Conservation (phyloP, 352 stramenopile genomes). For the Phytophthora hybrid region DNA sequence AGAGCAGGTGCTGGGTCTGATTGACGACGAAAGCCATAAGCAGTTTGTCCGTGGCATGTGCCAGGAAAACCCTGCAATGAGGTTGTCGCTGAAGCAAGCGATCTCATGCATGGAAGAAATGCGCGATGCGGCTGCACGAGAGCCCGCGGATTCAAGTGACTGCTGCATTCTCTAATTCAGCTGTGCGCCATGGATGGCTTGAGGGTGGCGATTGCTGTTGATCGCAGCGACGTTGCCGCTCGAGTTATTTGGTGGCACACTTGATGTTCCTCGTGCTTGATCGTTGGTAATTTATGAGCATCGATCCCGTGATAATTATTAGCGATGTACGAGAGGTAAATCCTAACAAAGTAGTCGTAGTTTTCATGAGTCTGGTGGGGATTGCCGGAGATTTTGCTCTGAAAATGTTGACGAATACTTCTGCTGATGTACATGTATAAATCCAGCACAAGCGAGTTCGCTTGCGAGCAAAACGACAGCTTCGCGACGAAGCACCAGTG, state of each 20-base stretch:
- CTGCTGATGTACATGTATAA: too few species aligned
- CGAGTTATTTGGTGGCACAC: not conserved
- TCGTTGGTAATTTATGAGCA: not conserved
- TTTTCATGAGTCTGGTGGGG: too few species aligned
- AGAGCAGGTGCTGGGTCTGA: constrained; percentile 2
- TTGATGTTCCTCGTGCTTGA: not conserved
- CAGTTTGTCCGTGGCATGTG: constrained; percentile 30
- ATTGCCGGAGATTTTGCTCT: too few species aligned
- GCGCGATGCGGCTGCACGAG: constrained; percentile 7
- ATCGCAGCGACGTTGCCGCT: not conserved
- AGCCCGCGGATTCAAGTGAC: constrained; percentile 24
- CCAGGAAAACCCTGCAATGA: constrained; percentile 15
- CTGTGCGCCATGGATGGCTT: not conserved
- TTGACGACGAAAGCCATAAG: constrained; percentile 9
- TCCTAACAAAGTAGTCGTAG: too few species aligned
- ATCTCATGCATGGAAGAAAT: constrained; percentile 29
- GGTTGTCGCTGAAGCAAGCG: constrained; percentile 16
- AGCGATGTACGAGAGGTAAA: too few species aligned
- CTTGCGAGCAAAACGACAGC: too few species aligned
- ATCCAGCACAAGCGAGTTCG: too few species aligned
- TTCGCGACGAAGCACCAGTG: not conserved
- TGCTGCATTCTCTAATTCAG: constrained; percentile 31
- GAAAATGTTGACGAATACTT: too few species aligned
- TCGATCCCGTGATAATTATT: not conserved
- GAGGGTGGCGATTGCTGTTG: not conserved